Conservation (phyloP, 73 alveolate genomes). For the Breviolum minutum region DNA sequence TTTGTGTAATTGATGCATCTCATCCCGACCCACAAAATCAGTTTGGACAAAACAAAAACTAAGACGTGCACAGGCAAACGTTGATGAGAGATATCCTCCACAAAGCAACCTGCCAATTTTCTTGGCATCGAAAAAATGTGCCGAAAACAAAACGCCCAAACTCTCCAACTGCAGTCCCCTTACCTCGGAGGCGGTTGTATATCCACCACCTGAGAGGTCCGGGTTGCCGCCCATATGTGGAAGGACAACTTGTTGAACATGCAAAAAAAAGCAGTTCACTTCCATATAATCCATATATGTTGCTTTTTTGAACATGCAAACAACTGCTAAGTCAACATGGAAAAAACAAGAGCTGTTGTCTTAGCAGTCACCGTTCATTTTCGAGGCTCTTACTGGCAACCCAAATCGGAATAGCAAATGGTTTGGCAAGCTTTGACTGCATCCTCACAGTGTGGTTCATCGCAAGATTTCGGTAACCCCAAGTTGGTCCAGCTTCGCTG, state of each 20-base stretch:
- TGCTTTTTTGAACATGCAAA: too few species aligned
- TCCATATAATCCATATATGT: too few species aligned
- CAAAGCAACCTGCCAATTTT: neutral
- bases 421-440: constrained; percentile 42
- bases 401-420: constrained; percentile 32
- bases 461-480: neutral
- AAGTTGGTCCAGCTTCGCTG: too few species aligned
- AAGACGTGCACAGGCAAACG: neutral
- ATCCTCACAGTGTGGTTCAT: neutral
- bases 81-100: constrained; percentile 43
- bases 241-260: too few species aligned
- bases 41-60: neutral
- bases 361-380: neutral
- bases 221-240: neutral
- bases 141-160: neutral
- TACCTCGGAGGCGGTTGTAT: constrained; percentile 11
- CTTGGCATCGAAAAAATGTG: too few species aligned
- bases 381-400: constrained; percentile 27
- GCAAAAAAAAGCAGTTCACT: too few species aligned
- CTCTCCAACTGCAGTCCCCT: neutral
- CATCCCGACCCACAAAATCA: too few species aligned
- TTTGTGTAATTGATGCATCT: too few species aligned
- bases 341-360: too few species aligned
- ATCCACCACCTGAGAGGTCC: constrained; percentile 21
- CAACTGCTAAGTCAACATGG: too few species aligned